A percentile compares a stretch with the other conserved stretches of the same genome.
Evolutionary conservation across 768 basidiomycete genomes (phyloP).

Genomic region (Lyophyllum shimeji): DNA sequence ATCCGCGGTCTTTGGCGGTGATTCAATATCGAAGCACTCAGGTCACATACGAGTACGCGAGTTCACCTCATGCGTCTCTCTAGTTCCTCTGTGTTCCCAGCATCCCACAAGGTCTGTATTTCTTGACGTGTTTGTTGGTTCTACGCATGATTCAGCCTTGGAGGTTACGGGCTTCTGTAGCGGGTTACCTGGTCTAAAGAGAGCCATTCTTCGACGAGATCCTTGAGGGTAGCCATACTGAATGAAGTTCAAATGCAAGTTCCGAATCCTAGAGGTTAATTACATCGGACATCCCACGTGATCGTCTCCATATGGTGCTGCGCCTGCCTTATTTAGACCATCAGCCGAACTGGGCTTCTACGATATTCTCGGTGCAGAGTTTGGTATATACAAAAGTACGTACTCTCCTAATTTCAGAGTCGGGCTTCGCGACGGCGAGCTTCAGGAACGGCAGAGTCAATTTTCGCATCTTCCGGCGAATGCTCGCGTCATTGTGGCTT

Average conservation of each 20-base stretch:
- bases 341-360: too few species aligned
- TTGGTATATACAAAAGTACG: too few species aligned
- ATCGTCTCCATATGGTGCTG: neutral
- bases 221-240: slow-evolving; percentile 29
- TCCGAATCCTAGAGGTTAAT: neutral
- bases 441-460: too few species aligned
- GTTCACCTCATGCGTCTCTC: slow-evolving; percentile 56
- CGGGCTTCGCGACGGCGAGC: too few species aligned
- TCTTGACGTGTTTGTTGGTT: slow-evolving; percentile 50
- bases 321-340: neutral
- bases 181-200: slow-evolving; percentile 33
- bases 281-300: neutral
- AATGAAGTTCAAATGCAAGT: neutral
- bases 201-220: slow-evolving; percentile 39
- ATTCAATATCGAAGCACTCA: neutral
- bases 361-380: too few species aligned
- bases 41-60: neutral
- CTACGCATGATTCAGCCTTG: slow-evolving; percentile 27
- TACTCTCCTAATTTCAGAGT: too few species aligned
- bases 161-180: neutral
- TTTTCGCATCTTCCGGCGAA: too few species aligned
- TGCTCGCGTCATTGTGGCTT: too few species aligned
- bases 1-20: slow-evolving; percentile 56
- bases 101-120: slow-evolving; percentile 45
- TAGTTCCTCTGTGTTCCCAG: slow-evolving; percentile 44